These are phyloP conservation scores for Cucurbitaria berberidis DNA, from an alignment of 2,329 filamentous ascomycete genomes.

Conservation along the genomic window DNA sequence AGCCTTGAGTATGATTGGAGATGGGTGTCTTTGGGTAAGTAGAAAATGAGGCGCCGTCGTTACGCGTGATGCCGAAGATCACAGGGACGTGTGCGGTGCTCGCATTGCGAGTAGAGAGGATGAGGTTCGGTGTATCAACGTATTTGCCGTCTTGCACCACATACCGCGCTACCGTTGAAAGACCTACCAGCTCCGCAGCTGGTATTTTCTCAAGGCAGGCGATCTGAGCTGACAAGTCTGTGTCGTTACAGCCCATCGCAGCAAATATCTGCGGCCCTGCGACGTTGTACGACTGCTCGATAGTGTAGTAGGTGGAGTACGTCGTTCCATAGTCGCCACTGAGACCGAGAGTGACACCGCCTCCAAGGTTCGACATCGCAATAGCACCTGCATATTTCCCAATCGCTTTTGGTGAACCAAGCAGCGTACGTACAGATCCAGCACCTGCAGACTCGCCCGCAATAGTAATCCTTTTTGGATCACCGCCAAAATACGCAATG, in stretches of 20 bases:
- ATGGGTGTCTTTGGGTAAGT: conserved; percentile 55
- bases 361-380: conserved; percentile 60
- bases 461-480: conserved; percentile 55
- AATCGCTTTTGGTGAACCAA: conserved; percentile 58
- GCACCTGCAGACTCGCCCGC: conserved; percentile 60
- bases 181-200: conserved; percentile 49
- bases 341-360: conserved; percentile 63
- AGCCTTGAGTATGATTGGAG: conserved; percentile 50
- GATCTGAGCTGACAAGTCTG: conserved; percentile 55
- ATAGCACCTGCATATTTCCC: conserved; percentile 57
- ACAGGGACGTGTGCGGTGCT: conserved; percentile 59
- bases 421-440: conserved; percentile 62
- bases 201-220: conserved; percentile 60
- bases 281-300: conserved; percentile 58
- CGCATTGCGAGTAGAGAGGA: conserved; percentile 51
- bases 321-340: conserved; percentile 63
- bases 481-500: conserved; percentile 56
- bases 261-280: conserved; percentile 60
- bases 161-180: conserved; percentile 56
- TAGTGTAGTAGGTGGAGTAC: conserved; percentile 65
- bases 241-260: conserved; percentile 59
- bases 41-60: conserved; percentile 64
- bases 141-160: conserved; percentile 66
- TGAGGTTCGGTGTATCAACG: conserved; percentile 58
- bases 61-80: conserved; percentile 61